Evolutionary conservation across 1,284 basidiomycete genomes (phyloP).

Genomic region (Rhizoctonia solani): DNA sequence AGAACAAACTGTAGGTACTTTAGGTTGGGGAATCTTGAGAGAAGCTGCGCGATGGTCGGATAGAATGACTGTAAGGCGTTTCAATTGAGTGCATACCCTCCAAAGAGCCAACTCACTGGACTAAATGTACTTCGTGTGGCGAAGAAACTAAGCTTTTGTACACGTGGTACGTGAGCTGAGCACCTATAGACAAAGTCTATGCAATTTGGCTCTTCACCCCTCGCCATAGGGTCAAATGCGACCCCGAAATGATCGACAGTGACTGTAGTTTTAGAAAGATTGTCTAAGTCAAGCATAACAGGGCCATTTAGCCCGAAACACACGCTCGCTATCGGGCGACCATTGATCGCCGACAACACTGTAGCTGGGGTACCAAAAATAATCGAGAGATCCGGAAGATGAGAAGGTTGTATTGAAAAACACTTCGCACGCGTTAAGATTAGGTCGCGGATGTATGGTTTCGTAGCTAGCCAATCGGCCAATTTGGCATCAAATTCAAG

Average conservation of each 20-base stretch:
- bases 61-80: conserved; percentile 4
- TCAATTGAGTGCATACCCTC: not conserved
- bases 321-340: conserved; percentile 18
- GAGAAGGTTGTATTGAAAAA: not conserved
- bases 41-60: not conserved
- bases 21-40: conserved; percentile 2
- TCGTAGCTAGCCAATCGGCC: conserved; percentile 22
- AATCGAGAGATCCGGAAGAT: conserved; percentile 15
- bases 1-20: conserved; percentile 30
- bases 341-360: conserved; percentile 9
- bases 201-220: conserved; percentile 1
- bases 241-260: conserved; percentile 25
- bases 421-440: conserved; percentile 26
- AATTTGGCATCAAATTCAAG: conserved; percentile 22
- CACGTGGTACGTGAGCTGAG: not conserved
- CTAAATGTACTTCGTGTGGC: conserved; percentile 28
- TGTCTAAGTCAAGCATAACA: conserved; percentile 4
- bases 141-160: conserved; percentile 27
- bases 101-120: conserved; percentile 4
- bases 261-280: conserved; percentile 15
- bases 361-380: conserved; percentile 24
- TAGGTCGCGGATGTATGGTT: conserved; percentile 12
- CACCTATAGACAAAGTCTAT: conserved; percentile 21
- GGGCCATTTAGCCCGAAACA: conserved; percentile 28
- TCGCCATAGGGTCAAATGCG: conserved; percentile 14